Evolutionary conservation across 495 filamentous ascomycete species (phyloP).

Genomic region (Bacidia rubella): DNA sequence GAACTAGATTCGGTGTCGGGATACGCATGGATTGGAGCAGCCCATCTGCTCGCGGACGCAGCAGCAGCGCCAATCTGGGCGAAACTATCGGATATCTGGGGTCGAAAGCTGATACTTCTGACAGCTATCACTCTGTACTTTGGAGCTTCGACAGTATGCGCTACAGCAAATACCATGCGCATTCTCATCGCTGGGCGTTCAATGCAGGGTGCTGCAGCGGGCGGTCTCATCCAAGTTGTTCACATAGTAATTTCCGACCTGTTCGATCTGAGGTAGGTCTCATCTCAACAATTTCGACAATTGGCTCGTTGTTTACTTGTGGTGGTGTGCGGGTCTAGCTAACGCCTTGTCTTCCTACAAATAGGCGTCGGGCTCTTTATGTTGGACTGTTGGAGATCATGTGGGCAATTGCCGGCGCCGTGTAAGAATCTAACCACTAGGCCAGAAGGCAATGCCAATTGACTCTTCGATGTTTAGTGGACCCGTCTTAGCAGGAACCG

Average conservation of each 20-base stretch:
- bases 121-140: slow-evolving; percentile 33
- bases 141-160: slow-evolving; percentile 34
- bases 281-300: neutral
- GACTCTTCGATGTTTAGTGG: too few species aligned
- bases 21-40: slow-evolving; percentile 42
- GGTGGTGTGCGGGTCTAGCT: neutral
- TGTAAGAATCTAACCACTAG: too few species aligned
- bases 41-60: slow-evolving; percentile 27
- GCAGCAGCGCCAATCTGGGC: slow-evolving; percentile 33
- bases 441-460: too few species aligned
- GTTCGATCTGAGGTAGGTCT: slow-evolving; percentile 39
- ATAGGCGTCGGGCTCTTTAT: slow-evolving; percentile 36
- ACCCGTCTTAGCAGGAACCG: slow-evolving; percentile 54
- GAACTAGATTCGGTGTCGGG: slow-evolving; percentile 32
- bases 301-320: neutral
- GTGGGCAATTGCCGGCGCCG: slow-evolving; percentile 45
- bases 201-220: slow-evolving; percentile 42
- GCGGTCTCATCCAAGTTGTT: slow-evolving; percentile 38
- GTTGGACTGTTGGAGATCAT: slow-evolving; percentile 41
- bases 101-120: slow-evolving; percentile 40
- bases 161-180: slow-evolving; percentile 33
- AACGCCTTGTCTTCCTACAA: neutral
- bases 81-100: slow-evolving; percentile 48
- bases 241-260: slow-evolving; percentile 44
- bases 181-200: slow-evolving; percentile 42